A percentile compares a stretch with the other conserved stretches of the same genome.
These are phyloP conservation scores for Hanseniaspora valbyensis DNA, from an alignment of 805 yeast species.

Conservation along the genomic window DNA sequence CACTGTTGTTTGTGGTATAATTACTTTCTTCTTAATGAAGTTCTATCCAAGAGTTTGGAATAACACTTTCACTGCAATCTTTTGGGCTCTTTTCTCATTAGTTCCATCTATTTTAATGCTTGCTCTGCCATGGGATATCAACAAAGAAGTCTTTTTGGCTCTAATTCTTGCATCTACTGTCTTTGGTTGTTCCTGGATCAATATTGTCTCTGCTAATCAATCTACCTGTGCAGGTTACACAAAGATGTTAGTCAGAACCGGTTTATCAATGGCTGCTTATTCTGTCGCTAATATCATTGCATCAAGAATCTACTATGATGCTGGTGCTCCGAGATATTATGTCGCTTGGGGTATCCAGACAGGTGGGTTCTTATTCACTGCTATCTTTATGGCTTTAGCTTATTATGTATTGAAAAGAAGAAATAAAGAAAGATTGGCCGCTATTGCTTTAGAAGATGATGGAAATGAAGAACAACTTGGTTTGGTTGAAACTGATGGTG, in stretches of 20 bases:
- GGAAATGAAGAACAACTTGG: neutral
- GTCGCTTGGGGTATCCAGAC: slow-evolving; percentile 41
- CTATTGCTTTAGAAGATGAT: neutral
- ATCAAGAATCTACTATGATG: slow-evolving; percentile 38
- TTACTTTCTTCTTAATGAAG: slow-evolving; percentile 24
- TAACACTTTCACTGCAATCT: slow-evolving; percentile 25
- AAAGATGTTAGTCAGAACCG: slow-evolving; percentile 34
- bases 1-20: slow-evolving; percentile 28
- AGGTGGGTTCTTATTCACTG: slow-evolving; percentile 32
- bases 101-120: slow-evolving; percentile 36
- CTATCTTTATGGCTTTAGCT: slow-evolving; percentile 27
- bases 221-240: slow-evolving; percentile 34
- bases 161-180: slow-evolving; percentile 25
- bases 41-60: slow-evolving; percentile 17
- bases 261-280: slow-evolving; percentile 32
- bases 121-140: slow-evolving; percentile 30
- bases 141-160: slow-evolving; percentile 32
- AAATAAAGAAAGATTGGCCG: slow-evolving; percentile 29
- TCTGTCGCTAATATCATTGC: slow-evolving; percentile 36
- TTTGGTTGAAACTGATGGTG: slow-evolving; percentile 20
- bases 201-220: slow-evolving; percentile 20
- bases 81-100: slow-evolving; percentile 30
- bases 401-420: slow-evolving; percentile 32
- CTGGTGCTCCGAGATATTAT: slow-evolving; percentile 34
- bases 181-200: slow-evolving; percentile 27